Evolutionary conservation across 2,329 filamentous ascomycete genomes (phyloP).

Genomic region (Sclerotinia minor): DNA sequence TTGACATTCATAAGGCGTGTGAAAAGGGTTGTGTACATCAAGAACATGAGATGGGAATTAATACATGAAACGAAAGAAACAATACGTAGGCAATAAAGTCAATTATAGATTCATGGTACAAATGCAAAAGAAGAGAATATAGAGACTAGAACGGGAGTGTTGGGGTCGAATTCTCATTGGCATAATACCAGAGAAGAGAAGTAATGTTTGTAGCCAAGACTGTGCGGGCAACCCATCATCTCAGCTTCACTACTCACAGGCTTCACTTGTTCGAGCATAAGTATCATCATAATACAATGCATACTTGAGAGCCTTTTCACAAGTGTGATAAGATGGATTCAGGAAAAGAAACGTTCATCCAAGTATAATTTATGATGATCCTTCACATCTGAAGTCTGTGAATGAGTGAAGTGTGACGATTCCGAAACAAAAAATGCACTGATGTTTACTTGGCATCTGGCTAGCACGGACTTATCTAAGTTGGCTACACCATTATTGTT

Average conservation of each 20-base stretch:
- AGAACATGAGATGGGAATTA: neutral
- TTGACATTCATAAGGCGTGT: neutral
- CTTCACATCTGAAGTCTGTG: neutral
- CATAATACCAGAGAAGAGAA: neutral
- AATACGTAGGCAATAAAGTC: neutral
- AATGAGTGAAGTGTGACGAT: neutral
- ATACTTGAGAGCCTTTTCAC: neutral
- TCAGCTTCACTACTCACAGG: slow-evolving; percentile 13
- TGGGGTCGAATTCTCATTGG: neutral
- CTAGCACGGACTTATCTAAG: slow-evolving; percentile 11
- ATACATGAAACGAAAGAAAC: neutral
- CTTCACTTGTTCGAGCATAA: slow-evolving; percentile 20
- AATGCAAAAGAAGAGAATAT: neutral
- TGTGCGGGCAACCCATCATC: slow-evolving; percentile 8
- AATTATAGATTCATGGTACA: neutral
- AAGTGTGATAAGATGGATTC: neutral
- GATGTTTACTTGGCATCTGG: neutral
- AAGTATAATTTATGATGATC: neutral
- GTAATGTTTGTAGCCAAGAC: slow-evolving; percentile 11
- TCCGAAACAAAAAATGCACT: slow-evolving; percentile 23
- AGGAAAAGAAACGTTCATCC: neutral
- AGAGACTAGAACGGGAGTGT: neutral
- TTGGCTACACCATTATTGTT: neutral
- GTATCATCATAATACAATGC: neutral
- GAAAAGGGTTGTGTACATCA: neutral